These are phyloP conservation scores for Sisymbrium irio DNA, from an alignment of 345 rosid species.

Conservation along the genomic window DNA sequence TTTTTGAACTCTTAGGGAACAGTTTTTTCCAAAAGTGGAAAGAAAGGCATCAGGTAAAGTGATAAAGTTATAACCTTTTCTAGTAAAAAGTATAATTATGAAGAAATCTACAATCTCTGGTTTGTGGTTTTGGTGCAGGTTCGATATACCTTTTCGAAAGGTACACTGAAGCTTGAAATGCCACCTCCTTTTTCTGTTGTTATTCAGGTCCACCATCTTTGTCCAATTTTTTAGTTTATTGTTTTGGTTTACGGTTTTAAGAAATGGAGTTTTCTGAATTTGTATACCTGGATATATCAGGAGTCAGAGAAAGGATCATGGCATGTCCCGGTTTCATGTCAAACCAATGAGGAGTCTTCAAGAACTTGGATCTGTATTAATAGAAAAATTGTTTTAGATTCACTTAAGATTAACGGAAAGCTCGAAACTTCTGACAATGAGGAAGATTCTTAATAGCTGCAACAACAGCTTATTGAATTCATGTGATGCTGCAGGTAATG, in stretches of 20 bases:
- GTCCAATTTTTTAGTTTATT: neutral
- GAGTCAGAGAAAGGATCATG: slow-evolving; percentile 89
- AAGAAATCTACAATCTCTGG: slow-evolving; percentile 11
- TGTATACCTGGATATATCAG: slow-evolving; percentile 30
- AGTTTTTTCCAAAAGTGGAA: slow-evolving; percentile 78
- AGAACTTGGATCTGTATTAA: slow-evolving; percentile 69
- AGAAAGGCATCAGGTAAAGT: slow-evolving; percentile 66
- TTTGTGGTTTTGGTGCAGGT: slow-evolving; percentile 42
- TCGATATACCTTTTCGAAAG: slow-evolving; percentile 65
- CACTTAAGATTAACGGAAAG: slow-evolving; percentile 17
- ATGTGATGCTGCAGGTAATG: neutral
- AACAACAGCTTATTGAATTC: neutral
- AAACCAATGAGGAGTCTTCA: slow-evolving; percentile 34
- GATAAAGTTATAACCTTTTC: neutral
- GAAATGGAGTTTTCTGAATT: neutral
- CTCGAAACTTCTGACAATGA: slow-evolving; percentile 28
- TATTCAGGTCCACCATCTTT: slow-evolving; percentile 62
- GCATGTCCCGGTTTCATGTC: slow-evolving; percentile 62
- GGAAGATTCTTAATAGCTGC: slow-evolving; percentile 8
- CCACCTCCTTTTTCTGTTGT: slow-evolving; percentile 59
- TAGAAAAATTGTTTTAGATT: slow-evolving; percentile 26
- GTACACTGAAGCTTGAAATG: slow-evolving; percentile 61
- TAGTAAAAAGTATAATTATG: neutral
- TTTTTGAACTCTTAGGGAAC: slow-evolving; percentile 72
- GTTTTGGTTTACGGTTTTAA: neutral